Percentiles rank a stretch among this genome's conserved stretches.
phyloP scores from a whole-genome alignment of 2,329 filamentous ascomycete species.

The Fusarium sp. region DNA sequence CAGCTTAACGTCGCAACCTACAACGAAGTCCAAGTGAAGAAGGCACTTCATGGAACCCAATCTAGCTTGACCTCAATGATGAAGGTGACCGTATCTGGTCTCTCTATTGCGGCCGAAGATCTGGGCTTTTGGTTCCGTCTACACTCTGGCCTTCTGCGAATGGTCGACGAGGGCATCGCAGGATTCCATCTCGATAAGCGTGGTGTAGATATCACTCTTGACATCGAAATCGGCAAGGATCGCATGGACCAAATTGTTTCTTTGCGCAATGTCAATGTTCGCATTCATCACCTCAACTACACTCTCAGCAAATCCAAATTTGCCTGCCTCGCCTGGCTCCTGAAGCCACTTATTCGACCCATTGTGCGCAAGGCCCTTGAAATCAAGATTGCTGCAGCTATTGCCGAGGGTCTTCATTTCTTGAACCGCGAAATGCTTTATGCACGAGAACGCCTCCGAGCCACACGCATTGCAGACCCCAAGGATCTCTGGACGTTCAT shows the following conservation, averaged over 20 bases:
- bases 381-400: constrained; percentile 77
- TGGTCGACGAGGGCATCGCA: constrained; percentile 86
- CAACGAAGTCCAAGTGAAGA: constrained; percentile 88
- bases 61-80: constrained; percentile 77
- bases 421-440: constrained; percentile 89
- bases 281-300: constrained; percentile 90
- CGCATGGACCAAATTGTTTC: constrained; percentile 84
- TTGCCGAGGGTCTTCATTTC: constrained; percentile 76
- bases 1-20: constrained; percentile 83
- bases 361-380: constrained; percentile 85
- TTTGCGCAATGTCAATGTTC: constrained; percentile 79
- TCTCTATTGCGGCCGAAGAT: constrained; percentile 87
- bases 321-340: constrained; percentile 81
- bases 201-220: constrained; percentile 87
- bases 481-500: constrained; percentile 85
- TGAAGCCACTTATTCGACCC: constrained; percentile 86
- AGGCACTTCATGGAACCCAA: constrained; percentile 73
- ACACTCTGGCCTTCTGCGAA: constrained; percentile 79
- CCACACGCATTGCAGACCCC: constrained; percentile 84
- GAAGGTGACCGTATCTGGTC: constrained; percentile 82
- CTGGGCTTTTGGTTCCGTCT: constrained; percentile 90
- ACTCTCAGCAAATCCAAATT: constrained; percentile 80
- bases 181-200: constrained; percentile 87
- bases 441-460: constrained; percentile 86
- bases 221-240: constrained; percentile 85